These are phyloP conservation scores for Sistotremastrum suecicum DNA, from an alignment of 768 basidiomycete genomes.

Conservation along the genomic window DNA sequence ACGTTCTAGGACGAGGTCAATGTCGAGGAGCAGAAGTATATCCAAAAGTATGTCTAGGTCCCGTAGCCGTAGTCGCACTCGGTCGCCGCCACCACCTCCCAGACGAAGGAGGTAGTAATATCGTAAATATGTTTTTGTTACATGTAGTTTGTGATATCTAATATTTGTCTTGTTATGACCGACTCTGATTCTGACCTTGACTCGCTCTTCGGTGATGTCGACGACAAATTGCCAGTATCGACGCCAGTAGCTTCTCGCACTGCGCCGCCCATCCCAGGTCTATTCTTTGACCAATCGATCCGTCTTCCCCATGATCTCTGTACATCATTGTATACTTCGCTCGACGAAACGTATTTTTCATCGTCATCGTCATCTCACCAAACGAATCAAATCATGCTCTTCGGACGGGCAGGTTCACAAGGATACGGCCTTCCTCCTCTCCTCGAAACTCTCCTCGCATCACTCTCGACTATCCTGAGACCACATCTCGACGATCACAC, in stretches of 20 bases:
- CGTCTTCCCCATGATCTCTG: slow-evolving; percentile 33
- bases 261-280: slow-evolving; percentile 47
- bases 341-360: slow-evolving; percentile 33
- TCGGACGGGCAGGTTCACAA: slow-evolving; percentile 33
- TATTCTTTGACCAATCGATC: slow-evolving; percentile 43
- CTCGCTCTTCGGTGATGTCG: slow-evolving; percentile 31
- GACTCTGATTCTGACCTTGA: slow-evolving; percentile 15
- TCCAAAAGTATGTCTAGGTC: no score
- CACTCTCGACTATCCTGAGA: slow-evolving; percentile 32
- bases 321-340: slow-evolving; percentile 31
- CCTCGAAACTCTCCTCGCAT: slow-evolving; percentile 37
- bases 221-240: not conserved
- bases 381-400: slow-evolving; percentile 81
- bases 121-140: no score
- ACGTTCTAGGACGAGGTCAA: not conserved
- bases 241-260: slow-evolving; percentile 10
- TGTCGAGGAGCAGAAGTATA: no score
- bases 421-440: slow-evolving; percentile 40
- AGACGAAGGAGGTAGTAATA: no score
- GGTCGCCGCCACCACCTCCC: no score
- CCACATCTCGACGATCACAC: slow-evolving; percentile 34
- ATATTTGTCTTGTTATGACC: slow-evolving; percentile 1
- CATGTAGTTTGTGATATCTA: not conserved
- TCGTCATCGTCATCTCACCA: slow-evolving; percentile 11
- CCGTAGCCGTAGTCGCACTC: no score